Percentiles rank a stretch among this genome's conserved stretches.
Conservation (phyloP, 805 yeast genomes). For the Pichia kluyveri region DNA sequence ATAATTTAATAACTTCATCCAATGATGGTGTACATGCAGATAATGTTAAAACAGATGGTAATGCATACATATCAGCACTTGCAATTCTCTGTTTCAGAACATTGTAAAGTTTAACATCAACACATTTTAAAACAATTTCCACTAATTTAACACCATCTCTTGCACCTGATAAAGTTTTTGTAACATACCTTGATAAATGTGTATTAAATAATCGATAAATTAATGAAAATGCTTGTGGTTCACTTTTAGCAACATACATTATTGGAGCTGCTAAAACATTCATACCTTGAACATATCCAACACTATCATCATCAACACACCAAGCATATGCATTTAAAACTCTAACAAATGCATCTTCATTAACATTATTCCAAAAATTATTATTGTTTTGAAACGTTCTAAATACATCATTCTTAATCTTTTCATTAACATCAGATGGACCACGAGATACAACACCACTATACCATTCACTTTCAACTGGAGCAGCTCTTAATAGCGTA, state of each 20-base stretch:
- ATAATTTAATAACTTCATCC: constrained; percentile 59
- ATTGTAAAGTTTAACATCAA: constrained; percentile 63
- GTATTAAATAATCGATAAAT: constrained; percentile 52
- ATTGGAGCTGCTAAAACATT: constrained; percentile 82
- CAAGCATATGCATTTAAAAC: constrained; percentile 64
- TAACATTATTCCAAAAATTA: constrained; percentile 51
- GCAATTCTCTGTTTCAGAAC: constrained; percentile 54
- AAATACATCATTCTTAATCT: constrained; percentile 79
- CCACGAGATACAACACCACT: constrained; percentile 44
- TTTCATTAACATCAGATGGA: constrained; percentile 40
- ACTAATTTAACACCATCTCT: constrained; percentile 67
- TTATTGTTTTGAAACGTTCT: constrained; percentile 74
- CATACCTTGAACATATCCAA: constrained; percentile 83
- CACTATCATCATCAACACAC: constrained; percentile 27
- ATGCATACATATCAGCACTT: constrained; percentile 80
- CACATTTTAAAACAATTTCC: constrained; percentile 60
- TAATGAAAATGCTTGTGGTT: constrained; percentile 76
- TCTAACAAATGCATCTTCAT: constrained; percentile 61
- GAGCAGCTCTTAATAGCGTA: constrained; percentile 56
- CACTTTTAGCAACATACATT: constrained; percentile 64
- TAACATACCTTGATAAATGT: constrained; percentile 70
- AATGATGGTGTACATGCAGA: constrained; percentile 87
- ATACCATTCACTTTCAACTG: constrained; percentile 49
- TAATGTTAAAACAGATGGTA: constrained; percentile 73
- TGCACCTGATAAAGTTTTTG: constrained; percentile 72